phyloP scores from a whole-genome alignment of 768 basidiomycete species.

The Rhizopogon salebrosus region DNA sequence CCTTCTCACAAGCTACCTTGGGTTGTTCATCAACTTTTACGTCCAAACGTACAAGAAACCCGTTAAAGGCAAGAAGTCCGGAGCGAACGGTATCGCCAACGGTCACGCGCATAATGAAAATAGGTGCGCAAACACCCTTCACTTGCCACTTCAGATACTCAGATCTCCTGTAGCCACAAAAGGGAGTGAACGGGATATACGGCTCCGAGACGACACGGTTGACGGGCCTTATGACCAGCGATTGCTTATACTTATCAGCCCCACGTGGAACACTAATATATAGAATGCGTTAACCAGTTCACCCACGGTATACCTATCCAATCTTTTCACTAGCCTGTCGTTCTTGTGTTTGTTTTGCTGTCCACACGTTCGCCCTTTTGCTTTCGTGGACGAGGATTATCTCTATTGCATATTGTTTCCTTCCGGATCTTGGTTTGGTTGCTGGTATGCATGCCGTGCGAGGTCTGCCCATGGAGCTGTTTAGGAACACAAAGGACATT shows the following conservation, averaged over 20 bases:
- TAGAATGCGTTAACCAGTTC: not conserved
- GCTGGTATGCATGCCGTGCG: constrained; percentile 9
- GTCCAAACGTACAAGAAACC: constrained; percentile 79
- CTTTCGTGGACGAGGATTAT: constrained; percentile 10
- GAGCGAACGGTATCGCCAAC: constrained; percentile 36
- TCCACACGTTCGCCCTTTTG: constrained; percentile 9
- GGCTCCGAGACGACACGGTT: not conserved
- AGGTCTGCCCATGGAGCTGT: constrained; percentile 3
- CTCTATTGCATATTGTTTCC: constrained; percentile 12
- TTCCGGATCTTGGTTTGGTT: constrained; percentile 9
- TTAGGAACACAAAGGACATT: not conserved
- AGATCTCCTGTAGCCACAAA: constrained; percentile 24
- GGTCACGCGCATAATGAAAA: constrained; percentile 35
- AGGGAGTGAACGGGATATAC: constrained; percentile 22
- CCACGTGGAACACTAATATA: constrained; percentile 4
- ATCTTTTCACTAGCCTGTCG: constrained; percentile 7
- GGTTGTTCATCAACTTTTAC: constrained; percentile 95
- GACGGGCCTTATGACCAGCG: constrained; percentile 1
- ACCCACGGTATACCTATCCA: constrained; percentile 6
- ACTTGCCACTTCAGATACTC: not conserved
- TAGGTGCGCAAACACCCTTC: constrained; percentile 18
- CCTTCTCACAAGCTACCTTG: constrained; percentile 85
- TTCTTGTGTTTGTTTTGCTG: constrained; percentile 12
- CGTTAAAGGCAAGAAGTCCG: constrained; percentile 26
- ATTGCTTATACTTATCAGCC: constrained; percentile 12